These are phyloP conservation scores for Picea mariana DNA, from an alignment of 83 land plant genomes.

Conservation along the genomic window DNA sequence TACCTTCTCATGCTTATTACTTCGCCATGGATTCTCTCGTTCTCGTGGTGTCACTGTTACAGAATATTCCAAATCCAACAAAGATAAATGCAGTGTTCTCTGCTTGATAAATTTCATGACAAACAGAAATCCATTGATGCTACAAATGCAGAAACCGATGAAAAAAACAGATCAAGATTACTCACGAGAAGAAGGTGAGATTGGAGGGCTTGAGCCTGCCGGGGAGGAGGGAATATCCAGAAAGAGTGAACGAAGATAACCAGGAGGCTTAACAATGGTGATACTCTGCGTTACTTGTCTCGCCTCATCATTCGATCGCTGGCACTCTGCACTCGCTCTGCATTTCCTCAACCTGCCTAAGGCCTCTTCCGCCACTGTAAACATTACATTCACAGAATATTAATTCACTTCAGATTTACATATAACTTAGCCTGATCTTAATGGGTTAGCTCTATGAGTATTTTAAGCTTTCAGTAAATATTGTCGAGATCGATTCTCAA, in stretches of 20 bases:
- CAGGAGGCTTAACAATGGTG: slow-evolving; percentile 50
- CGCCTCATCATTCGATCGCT: slow-evolving; percentile 21
- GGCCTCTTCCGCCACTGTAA: background rate
- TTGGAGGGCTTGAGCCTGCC: slow-evolving; percentile 47
- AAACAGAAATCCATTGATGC: too few relatives aligned
- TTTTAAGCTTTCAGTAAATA: too few relatives aligned
- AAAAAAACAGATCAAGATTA: too few relatives aligned
- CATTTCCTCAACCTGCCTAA: background rate
- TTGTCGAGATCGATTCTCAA: too few relatives aligned
- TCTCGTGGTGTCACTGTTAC: slow-evolving; percentile 11
- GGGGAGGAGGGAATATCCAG: slow-evolving; percentile 37
- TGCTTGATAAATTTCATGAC: too few relatives aligned
- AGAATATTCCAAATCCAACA: background rate
- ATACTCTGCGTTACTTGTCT: slow-evolving; percentile 54
- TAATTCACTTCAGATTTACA: too few relatives aligned
- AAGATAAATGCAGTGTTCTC: too few relatives aligned
- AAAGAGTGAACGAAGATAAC: slow-evolving; percentile 3
- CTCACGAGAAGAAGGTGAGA: slow-evolving; percentile 63
- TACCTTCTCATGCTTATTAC: background rate
- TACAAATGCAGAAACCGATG: too few relatives aligned
- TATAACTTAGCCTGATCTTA: too few relatives aligned
- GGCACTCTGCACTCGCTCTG: background rate
- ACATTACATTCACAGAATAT: too few relatives aligned
- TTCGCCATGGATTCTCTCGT: slow-evolving; percentile 12
- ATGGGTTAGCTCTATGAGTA: too few relatives aligned